These are phyloP conservation scores for Polygonum maritimum DNA, from an alignment of 148 eudicot genomes.

Conservation along the genomic window DNA sequence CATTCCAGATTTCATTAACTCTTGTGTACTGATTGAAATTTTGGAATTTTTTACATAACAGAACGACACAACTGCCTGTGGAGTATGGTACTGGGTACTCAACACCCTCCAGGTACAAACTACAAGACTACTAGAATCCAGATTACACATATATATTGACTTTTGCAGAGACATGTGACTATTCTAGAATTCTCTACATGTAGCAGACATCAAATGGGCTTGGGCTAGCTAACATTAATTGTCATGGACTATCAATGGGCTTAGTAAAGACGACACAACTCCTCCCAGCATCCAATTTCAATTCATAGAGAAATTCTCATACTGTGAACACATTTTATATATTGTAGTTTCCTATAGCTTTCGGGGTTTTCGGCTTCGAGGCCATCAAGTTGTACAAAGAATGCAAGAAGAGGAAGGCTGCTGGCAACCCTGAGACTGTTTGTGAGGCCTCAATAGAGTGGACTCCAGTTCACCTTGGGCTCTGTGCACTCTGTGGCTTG, in stretches of 20 bases:
- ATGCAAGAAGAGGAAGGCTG: slow-evolving; percentile 50
- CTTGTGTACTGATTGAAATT: background rate
- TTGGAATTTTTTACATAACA: slow-evolving; percentile 16
- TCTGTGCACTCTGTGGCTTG: slow-evolving; percentile 81
- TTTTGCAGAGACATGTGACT: too few relatives aligned
- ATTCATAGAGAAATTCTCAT: background rate
- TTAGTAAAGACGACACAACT: too few relatives aligned
- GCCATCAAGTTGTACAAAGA: slow-evolving; percentile 56
- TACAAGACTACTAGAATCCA: too few relatives aligned
- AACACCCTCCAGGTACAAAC: slow-evolving; percentile 63
- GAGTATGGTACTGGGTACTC: slow-evolving; percentile 69
- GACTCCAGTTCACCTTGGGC: slow-evolving; percentile 48
- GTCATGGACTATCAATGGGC: too few relatives aligned
- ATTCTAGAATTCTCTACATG: too few relatives aligned
- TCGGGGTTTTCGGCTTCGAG: slow-evolving; percentile 61
- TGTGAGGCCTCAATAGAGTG: slow-evolving; percentile 88
- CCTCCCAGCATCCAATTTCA: background rate
- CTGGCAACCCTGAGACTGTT: slow-evolving; percentile 53
- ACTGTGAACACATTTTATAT: background rate
- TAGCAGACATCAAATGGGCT: too few relatives aligned
- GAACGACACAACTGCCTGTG: slow-evolving; percentile 56
- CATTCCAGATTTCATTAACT: background rate
- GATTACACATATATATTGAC: too few relatives aligned
- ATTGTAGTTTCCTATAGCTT: slow-evolving; percentile 65
- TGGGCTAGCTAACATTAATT: too few relatives aligned